Base-by-base conservation (phyloP, 768 basidiomycete genomes). In the Lactarius sanguifluus region DNA sequence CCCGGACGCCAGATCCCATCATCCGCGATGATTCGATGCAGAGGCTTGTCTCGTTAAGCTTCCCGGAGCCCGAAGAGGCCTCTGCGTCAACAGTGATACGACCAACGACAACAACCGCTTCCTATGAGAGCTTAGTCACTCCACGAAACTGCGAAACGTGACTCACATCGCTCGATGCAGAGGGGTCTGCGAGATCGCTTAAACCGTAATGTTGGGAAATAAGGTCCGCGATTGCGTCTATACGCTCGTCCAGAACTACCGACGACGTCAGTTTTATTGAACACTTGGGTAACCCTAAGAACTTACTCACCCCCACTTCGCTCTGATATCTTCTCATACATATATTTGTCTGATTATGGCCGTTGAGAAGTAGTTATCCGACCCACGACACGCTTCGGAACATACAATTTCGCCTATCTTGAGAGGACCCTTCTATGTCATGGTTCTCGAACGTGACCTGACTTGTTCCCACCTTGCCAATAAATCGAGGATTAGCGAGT, bases 241-340 rank as follows among this genome's bases (percentile, higher is more conserved):
- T 96, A 64, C 88, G 80, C 64, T 88, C 86, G 72, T 98, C 96
- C 61, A 99, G 84, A 18, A 79, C 94, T 96, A 72, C 36, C 38
- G 8, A 34, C 0, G 58, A 34, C 38, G 38, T 62, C 18, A 64
- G 5, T 40, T 50, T 15, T 18, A 59, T 25, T 12, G 45, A 2
- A 20, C 56, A 3, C 6, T 20, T 13, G 32, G 40, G 9, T 32
- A 32, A 9, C 36, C 15, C 23, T 62, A 50, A 60, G 38, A 59
- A 13, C 9, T 52, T 13, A 71, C 75, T 58, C 70, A 93, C 94
- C 87, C 82, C 90, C 90, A 68, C 92, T 89, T 56, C 95, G 81
- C 73, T 92, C 91, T 2, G 86, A 85, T 30, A 90, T 81, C 77
- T 92, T 94, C 76, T 98, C 95, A 73, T 91, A 94, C 95, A 96